phyloP scores from a whole-genome alignment of 1,284 basidiomycete species.

The Inonotus hispidus region DNA sequence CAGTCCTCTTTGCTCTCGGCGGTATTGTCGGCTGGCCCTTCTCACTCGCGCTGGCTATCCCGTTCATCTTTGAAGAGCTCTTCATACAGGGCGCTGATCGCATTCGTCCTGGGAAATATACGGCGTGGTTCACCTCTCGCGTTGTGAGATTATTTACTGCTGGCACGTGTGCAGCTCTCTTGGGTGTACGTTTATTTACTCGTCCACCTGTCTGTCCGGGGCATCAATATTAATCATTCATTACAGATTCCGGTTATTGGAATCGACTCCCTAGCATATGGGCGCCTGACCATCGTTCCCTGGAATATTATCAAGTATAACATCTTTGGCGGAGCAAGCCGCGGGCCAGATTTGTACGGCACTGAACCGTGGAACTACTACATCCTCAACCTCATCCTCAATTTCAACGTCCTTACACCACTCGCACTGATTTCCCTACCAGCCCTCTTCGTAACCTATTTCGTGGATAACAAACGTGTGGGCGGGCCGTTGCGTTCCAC shows the following conservation, averaged over 20 bases:
- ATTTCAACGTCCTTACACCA: constrained; percentile 86
- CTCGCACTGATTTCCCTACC: constrained; percentile 82
- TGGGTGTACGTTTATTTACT: constrained; percentile 56
- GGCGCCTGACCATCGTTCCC: constrained; percentile 71
- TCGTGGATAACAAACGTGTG: constrained; percentile 74
- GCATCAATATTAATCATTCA: neutral
- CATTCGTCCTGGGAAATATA: constrained; percentile 45
- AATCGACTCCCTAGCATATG: constrained; percentile 88
- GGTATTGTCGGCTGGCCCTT: constrained; percentile 97
- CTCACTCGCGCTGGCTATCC: constrained; percentile 77
- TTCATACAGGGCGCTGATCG: constrained; percentile 73
- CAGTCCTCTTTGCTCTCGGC: constrained; percentile 73
- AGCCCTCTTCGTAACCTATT: constrained; percentile 70
- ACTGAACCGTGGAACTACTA: constrained; percentile 87
- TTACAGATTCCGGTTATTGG: constrained; percentile 70
- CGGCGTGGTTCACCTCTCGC: constrained; percentile 56
- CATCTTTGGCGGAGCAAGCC: constrained; percentile 70
- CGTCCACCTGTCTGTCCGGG: neutral
- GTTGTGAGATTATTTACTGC: constrained; percentile 58
- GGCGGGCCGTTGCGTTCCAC: constrained; percentile 33
- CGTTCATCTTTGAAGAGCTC: constrained; percentile 90
- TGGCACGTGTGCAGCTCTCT: constrained; percentile 49
- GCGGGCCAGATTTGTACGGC: constrained; percentile 91
- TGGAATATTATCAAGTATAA: constrained; percentile 97
- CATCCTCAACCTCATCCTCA: constrained; percentile 80